Evolutionary conservation across 495 filamentous ascomycete species (phyloP).

Genomic region (Podospora didyma): DNA sequence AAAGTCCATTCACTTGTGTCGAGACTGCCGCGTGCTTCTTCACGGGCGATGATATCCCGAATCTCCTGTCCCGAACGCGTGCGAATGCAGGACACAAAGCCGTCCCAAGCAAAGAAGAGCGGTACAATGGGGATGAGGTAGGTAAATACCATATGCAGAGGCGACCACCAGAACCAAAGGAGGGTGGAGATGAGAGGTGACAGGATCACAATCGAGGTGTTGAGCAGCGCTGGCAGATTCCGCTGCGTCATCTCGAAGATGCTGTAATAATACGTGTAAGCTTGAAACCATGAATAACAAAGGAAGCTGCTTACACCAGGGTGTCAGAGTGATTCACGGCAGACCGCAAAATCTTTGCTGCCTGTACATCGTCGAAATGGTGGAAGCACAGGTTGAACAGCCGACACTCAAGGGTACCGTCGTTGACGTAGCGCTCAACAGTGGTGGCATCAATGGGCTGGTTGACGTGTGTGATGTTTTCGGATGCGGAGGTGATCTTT

Average conservation of each 20-base stretch:
- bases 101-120: not conserved
- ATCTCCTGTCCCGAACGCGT: not conserved
- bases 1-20: not conserved
- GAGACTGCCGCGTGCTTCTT: not conserved
- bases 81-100: not conserved
- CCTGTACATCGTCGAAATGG: not conserved
- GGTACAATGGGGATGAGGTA: not conserved
- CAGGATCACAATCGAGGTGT: not conserved
- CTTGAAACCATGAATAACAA: too few relatives aligned
- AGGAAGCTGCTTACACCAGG: not conserved
- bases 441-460: not conserved
- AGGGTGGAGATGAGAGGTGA: not conserved
- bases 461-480: not conserved
- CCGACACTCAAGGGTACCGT: not conserved
- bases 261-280: not conserved
- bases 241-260: not conserved
- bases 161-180: not conserved
- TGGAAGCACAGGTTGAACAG: not conserved
- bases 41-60: not conserved
- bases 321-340: not conserved
- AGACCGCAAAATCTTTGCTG: not conserved
- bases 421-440: not conserved
- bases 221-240: not conserved
- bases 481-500: not conserved
- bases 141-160: not conserved